Percentiles rank a stretch among this genome's conserved stretches.
Evolutionary conservation across 345 rosid species (phyloP).

Genomic region (Eucalyptus camaldulensis): DNA sequence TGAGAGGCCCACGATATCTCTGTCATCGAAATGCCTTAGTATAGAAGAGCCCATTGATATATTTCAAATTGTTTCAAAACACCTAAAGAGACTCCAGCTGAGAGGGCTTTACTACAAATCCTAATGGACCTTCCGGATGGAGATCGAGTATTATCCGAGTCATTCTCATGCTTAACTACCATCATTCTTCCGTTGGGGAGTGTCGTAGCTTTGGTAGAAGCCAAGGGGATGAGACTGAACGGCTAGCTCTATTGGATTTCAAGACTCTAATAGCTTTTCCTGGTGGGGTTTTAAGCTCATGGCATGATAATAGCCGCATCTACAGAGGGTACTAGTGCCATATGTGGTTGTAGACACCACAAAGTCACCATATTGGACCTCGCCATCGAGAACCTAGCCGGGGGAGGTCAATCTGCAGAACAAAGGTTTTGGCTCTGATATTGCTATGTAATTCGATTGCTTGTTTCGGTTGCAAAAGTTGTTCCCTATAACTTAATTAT

Average conservation of each 20-base stretch:
- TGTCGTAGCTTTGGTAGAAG: background rate
- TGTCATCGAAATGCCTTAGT: background rate
- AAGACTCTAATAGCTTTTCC: background rate
- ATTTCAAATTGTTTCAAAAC: no score
- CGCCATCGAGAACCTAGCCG: fast-evolving
- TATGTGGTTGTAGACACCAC: background rate
- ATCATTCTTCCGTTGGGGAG: background rate
- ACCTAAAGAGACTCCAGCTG: background rate
- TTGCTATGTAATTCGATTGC: background rate
- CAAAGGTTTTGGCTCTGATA: background rate
- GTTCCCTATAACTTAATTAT: no score
- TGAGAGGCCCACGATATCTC: background rate
- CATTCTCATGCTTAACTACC: background rate
- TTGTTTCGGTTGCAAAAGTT: background rate
- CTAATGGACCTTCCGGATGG: background rate
- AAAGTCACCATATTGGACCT: background rate
- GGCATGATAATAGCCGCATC: background rate
- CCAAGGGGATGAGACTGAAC: background rate
- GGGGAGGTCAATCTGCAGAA: background rate
- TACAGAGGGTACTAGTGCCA: no score
- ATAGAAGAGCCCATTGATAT: no score
- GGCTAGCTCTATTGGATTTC: background rate
- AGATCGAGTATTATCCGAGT: background rate
- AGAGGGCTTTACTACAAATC: no score
- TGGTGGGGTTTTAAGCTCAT: background rate